phyloP scores from a whole-genome alignment of 1,284 basidiomycete species.

The Sporisorium exsertum region DNA sequence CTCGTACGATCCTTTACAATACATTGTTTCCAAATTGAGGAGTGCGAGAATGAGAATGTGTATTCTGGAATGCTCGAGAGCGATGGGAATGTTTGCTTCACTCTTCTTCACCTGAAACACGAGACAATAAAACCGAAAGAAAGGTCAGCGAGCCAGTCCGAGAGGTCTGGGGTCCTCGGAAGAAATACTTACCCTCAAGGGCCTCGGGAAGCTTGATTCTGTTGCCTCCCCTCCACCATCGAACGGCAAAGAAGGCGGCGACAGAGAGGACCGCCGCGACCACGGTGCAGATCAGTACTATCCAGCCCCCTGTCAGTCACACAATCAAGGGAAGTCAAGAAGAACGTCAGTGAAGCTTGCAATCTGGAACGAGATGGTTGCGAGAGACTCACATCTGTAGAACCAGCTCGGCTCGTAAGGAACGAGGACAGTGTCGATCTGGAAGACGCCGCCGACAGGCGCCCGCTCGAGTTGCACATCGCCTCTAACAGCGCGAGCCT shows the following conservation, averaged over 20 bases:
- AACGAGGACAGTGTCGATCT: constrained; percentile 83
- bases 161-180: background rate
- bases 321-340: background rate
- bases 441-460: constrained; percentile 77
- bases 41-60: background rate
- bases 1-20: constrained; percentile 7
- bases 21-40: background rate
- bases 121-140: background rate
- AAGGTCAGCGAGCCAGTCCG: background rate
- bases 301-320: constrained; percentile 49
- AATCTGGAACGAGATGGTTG: too few species aligned
- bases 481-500: constrained; percentile 72
- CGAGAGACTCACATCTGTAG: constrained; percentile 51
- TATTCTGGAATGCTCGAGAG: background rate
- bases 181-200: constrained; percentile 32
- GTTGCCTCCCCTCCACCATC: constrained; percentile 46
- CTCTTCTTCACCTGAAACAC: constrained; percentile 27
- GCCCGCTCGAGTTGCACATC: constrained; percentile 14
- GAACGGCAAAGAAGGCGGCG: constrained; percentile 10
- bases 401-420: constrained; percentile 80
- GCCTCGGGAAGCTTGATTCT: constrained; percentile 42
- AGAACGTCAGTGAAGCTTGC: background rate
- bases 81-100: constrained; percentile 4
- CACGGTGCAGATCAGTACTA: constrained; percentile 13
- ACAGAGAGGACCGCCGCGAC: background rate